phyloP scores from a whole-genome alignment of 2,329 filamentous ascomycete species.

The Ophiostoma ips region DNA sequence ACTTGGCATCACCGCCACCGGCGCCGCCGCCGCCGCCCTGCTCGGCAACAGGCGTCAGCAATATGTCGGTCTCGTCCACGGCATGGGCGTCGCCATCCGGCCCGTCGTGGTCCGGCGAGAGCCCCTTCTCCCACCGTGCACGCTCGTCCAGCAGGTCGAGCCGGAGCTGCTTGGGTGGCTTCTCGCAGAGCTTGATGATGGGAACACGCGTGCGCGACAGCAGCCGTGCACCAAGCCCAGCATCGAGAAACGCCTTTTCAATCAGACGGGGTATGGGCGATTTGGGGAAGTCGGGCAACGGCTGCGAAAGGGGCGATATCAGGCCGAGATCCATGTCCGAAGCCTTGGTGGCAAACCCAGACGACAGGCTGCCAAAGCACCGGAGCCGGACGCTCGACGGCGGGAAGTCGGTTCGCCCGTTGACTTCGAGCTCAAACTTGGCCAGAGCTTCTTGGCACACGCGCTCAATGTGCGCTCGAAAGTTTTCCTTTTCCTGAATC shows the following conservation, averaged over 20 bases:
- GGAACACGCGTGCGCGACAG: constrained; percentile 69
- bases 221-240: constrained; percentile 61
- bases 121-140: constrained; percentile 54
- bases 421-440: constrained; percentile 32
- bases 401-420: constrained; percentile 31
- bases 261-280: constrained; percentile 59
- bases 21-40: not conserved
- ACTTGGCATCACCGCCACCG: not conserved
- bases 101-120: constrained; percentile 24
- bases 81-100: not conserved
- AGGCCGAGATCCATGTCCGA: constrained; percentile 85
- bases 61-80: not conserved
- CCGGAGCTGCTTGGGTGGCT: constrained; percentile 46
- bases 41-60: not conserved
- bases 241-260: constrained; percentile 58
- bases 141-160: constrained; percentile 50
- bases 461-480: constrained; percentile 49
- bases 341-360: constrained; percentile 75
- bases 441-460: constrained; percentile 48
- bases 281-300: constrained; percentile 37
- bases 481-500: constrained; percentile 55
- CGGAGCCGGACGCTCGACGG: constrained; percentile 49
- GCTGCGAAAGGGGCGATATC: constrained; percentile 46
- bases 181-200: constrained; percentile 76
- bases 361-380: constrained; percentile 70